A percentile compares a stretch with the other conserved stretches of the same genome.
These are phyloP conservation scores for Lindgomyces ingoldianus DNA, from an alignment of 495 filamentous ascomycete genomes.

Conservation along the genomic window DNA sequence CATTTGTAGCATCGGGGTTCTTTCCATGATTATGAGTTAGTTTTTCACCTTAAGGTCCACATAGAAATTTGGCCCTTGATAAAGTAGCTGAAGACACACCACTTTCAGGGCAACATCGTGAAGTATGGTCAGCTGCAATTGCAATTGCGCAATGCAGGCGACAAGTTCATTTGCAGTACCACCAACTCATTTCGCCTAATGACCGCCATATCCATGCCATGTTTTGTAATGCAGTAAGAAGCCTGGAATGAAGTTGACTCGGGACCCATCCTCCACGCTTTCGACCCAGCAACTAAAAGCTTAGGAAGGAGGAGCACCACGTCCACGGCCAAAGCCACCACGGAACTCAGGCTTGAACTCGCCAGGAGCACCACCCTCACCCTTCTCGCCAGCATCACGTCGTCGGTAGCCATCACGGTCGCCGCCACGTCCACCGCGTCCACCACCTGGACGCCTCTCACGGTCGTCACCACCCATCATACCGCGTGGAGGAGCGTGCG, in stretches of 20 bases:
- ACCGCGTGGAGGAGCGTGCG: constrained; percentile 94
- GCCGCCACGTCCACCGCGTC: constrained; percentile 72
- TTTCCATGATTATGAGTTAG: no score
- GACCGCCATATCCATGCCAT: constrained; percentile 23
- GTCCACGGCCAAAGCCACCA: constrained; percentile 50
- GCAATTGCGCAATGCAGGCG: constrained; percentile 1
- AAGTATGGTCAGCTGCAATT: constrained; percentile 10
- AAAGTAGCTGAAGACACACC: no score
- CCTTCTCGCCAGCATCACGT: constrained; percentile 82
- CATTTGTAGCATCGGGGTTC: no score
- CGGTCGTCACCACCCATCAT: constrained; percentile 95
- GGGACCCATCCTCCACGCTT: background rate
- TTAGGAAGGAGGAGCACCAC: constrained; percentile 66
- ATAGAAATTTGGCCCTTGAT: no score
- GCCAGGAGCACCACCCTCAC: constrained; percentile 93
- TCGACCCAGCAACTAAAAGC: constrained; percentile 24
- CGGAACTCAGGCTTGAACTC: constrained; percentile 90
- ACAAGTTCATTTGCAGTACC: constrained; percentile 24
- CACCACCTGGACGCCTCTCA: constrained; percentile 70
- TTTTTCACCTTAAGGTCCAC: no score
- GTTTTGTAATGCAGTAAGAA: constrained; percentile 21
- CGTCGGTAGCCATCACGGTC: constrained; percentile 68
- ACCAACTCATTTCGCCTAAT: constrained; percentile 34
- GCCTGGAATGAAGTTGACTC: background rate
- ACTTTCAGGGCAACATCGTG: no score